Percentiles rank a stretch among this genome's conserved stretches.
Evolutionary conservation across 2,329 filamentous ascomycete species (phyloP).

Genomic region (Clonostachys solani): DNA sequence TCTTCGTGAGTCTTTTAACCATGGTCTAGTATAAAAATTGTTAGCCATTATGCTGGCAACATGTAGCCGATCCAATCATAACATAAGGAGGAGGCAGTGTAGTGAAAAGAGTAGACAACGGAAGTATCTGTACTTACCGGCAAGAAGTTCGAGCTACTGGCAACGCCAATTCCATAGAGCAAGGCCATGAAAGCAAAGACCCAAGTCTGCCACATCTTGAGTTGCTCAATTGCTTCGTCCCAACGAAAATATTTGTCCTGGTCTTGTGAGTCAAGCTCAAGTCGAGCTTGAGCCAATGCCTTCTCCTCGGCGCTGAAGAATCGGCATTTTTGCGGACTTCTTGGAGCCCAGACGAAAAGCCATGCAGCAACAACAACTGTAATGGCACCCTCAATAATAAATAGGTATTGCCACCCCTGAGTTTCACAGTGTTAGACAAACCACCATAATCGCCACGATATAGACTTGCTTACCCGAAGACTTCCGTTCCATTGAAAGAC

Average conservation of each 20-base stretch:
- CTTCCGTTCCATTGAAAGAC: slow-evolving; percentile 14
- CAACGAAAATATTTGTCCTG: slow-evolving; percentile 11
- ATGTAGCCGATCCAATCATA: no score
- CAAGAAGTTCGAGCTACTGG: slow-evolving; percentile 15
- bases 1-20: slow-evolving; percentile 25
- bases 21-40: slow-evolving; percentile 12
- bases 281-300: slow-evolving; percentile 13
- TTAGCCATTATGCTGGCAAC: no score
- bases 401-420: slow-evolving; percentile 17
- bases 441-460: neutral
- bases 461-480: slow-evolving; percentile 4
- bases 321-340: slow-evolving; percentile 11
- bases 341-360: slow-evolving; percentile 11
- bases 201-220: slow-evolving; percentile 14
- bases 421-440: neutral
- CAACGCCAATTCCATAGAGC: slow-evolving; percentile 15
- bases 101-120: no score
- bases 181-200: slow-evolving; percentile 13
- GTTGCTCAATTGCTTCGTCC: slow-evolving; percentile 11
- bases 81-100: no score
- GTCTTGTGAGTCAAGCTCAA: slow-evolving; percentile 13
- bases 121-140: slow-evolving; percentile 10
- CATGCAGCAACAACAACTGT: slow-evolving; percentile 11
- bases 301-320: slow-evolving; percentile 16
- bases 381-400: slow-evolving; percentile 17